phyloP scores from a whole-genome alignment of 768 basidiomycete genomes.

The Lactarius hengduanensis region DNA sequence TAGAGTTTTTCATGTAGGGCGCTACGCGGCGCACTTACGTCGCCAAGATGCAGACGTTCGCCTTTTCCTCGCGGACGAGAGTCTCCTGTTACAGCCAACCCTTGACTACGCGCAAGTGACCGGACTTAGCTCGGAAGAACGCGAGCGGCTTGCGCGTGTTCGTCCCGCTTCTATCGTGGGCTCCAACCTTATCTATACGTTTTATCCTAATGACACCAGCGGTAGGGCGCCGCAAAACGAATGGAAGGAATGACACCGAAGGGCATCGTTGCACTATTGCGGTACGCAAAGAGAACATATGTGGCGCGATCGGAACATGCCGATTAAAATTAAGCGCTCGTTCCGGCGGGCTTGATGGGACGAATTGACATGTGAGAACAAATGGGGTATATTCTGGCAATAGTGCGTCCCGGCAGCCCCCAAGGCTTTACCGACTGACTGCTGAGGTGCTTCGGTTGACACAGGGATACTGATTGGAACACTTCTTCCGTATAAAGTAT shows the following conservation, averaged over 20 bases:
- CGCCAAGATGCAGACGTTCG: constrained; percentile 77
- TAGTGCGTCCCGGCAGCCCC: constrained; percentile 10
- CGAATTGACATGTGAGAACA: constrained; percentile 7
- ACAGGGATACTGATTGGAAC: constrained; percentile 15
- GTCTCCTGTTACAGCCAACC: constrained; percentile 60
- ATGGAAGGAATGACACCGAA: constrained; percentile 94
- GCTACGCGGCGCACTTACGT: constrained; percentile 58
- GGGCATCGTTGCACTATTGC: constrained; percentile 63
- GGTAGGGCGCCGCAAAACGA: constrained; percentile 83
- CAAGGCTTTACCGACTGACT: constrained; percentile 16
- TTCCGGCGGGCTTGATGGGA: neutral
- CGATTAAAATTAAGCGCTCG: constrained; percentile 5
- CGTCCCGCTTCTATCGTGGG: constrained; percentile 69
- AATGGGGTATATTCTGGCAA: constrained; percentile 18
- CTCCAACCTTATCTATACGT: constrained; percentile 5
- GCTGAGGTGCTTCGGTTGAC: constrained; percentile 13
- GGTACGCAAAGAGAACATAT: constrained; percentile 50
- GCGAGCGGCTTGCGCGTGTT: constrained; percentile 57
- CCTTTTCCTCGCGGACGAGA: constrained; percentile 74
- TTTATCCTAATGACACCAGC: neutral
- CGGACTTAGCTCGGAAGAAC: constrained; percentile 76
- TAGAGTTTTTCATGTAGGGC: constrained; percentile 40
- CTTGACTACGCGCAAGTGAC: constrained; percentile 66
- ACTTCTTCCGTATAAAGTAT: constrained; percentile 19
- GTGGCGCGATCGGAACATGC: constrained; percentile 14